Evolutionary conservation across 352 stramenopile species (phyloP).

Genomic region (Pilasporangium apinafurcum): DNA sequence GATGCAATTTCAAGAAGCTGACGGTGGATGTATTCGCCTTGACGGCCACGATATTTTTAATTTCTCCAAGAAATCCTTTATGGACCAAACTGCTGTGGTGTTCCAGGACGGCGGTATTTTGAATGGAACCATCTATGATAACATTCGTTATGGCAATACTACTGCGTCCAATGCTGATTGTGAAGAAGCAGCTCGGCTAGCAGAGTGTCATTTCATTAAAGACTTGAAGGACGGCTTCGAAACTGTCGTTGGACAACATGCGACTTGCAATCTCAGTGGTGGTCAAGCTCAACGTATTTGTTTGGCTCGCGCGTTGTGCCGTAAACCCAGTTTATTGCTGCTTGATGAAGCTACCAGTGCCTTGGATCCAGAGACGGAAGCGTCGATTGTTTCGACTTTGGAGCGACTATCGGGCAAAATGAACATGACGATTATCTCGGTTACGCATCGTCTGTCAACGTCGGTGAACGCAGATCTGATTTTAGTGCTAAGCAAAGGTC

Average conservation of each 20-base stretch:
- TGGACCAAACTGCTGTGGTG: slow-evolving; percentile 82
- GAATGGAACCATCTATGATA: slow-evolving; percentile 86
- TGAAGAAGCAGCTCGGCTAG: slow-evolving; percentile 68
- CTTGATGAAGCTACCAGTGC: slow-evolving; percentile 85
- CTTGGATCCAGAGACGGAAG: slow-evolving; percentile 81
- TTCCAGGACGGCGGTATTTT: slow-evolving; percentile 86
- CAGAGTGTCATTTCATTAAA: slow-evolving; percentile 81
- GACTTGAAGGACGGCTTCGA: slow-evolving; percentile 78
- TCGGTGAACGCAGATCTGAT: slow-evolving; percentile 76
- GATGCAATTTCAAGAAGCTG: slow-evolving; percentile 86
- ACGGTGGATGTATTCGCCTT: slow-evolving; percentile 73
- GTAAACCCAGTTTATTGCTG: slow-evolving; percentile 71
- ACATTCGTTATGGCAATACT: slow-evolving; percentile 81
- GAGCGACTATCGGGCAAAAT: slow-evolving; percentile 77
- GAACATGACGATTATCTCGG: slow-evolving; percentile 87
- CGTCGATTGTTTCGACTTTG: slow-evolving; percentile 77
- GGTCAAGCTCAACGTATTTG: slow-evolving; percentile 85
- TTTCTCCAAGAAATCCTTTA: slow-evolving; percentile 83
- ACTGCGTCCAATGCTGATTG: slow-evolving; percentile 70
- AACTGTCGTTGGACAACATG: slow-evolving; percentile 81
- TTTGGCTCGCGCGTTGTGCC: slow-evolving; percentile 73
- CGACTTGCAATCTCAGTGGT: slow-evolving; percentile 82
- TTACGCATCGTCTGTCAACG: slow-evolving; percentile 86
- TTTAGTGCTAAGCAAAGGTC: slow-evolving; percentile 67
- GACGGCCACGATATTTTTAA: slow-evolving; percentile 83